Percentiles rank a stretch among this genome's conserved stretches.
These are phyloP conservation scores for Ophiostoma triangulosporum DNA, from an alignment of 2,329 filamentous ascomycete genomes.

Conservation along the genomic window DNA sequence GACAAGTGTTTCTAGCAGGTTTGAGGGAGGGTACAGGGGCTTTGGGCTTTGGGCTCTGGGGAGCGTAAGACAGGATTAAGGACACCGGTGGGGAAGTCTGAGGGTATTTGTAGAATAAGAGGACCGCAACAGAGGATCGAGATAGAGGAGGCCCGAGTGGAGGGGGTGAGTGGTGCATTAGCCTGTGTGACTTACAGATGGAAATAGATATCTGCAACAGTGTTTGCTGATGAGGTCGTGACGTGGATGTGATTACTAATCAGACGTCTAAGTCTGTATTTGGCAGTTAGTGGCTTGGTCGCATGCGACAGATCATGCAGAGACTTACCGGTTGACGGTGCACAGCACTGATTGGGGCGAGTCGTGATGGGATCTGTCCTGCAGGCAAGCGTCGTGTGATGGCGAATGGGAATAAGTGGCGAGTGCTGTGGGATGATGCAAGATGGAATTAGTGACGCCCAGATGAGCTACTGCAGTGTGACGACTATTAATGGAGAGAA, in stretches of 20 bases:
- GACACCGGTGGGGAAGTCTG: neutral
- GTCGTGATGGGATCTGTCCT: neutral
- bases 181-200: neutral
- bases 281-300: neutral
- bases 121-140: no score
- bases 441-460: neutral
- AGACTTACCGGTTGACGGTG: neutral
- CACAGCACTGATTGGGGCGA: conserved; percentile 8
- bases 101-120: no score
- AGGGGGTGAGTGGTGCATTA: neutral
- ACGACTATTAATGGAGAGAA: conserved; percentile 1
- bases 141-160: no score
- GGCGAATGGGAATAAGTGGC: neutral
- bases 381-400: neutral
- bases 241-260: neutral
- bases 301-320: no score
- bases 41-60: no score
- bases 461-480: neutral
- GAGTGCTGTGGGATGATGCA: neutral
- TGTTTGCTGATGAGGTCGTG: neutral
- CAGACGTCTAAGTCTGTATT: neutral
- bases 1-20: neutral
- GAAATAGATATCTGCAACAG: no score
- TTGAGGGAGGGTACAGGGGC: neutral
- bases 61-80: neutral